Conservation (phyloP, 192 early-diverging fungal species). For the Mycoemilia scoparia region DNA sequence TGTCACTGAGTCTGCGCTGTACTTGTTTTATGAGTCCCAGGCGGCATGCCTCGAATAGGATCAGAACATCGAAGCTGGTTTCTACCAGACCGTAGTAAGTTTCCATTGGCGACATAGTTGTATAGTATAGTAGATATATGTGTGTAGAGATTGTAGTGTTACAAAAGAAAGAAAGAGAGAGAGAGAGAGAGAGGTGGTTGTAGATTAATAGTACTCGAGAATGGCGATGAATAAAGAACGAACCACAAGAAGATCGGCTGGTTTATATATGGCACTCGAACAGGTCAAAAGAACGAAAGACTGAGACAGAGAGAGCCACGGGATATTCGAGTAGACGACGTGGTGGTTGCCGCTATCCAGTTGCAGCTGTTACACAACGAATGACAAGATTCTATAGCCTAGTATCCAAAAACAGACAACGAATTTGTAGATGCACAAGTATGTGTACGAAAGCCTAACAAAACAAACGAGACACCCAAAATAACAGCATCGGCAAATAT, state of each 20-base stretch:
- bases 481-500: constrained; percentile 4
- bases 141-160: constrained; percentile 1
- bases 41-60: constrained; percentile 80
- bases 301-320: neutral
- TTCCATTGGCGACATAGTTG: constrained; percentile 36
- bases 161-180: neutral
- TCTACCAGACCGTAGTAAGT: constrained; percentile 72
- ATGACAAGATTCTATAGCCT: constrained; percentile 1
- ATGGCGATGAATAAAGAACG: no score
- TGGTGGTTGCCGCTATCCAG: neutral
- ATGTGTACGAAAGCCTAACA: neutral
- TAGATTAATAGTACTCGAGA: no score
- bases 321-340: neutral
- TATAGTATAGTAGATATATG: neutral
- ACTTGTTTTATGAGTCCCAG: constrained; percentile 51
- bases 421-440: neutral
- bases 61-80: constrained; percentile 69
- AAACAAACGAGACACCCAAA: neutral
- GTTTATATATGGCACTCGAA: no score
- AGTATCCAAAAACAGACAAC: constrained; percentile 1
- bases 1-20: constrained; percentile 63
- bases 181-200: neutral
- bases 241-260: no score
- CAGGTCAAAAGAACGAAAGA: neutral
- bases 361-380: neutral